Evolutionary conservation across 164 flowering plant species (phyloP).

Genomic region (Stephania cephalantha): DNA sequence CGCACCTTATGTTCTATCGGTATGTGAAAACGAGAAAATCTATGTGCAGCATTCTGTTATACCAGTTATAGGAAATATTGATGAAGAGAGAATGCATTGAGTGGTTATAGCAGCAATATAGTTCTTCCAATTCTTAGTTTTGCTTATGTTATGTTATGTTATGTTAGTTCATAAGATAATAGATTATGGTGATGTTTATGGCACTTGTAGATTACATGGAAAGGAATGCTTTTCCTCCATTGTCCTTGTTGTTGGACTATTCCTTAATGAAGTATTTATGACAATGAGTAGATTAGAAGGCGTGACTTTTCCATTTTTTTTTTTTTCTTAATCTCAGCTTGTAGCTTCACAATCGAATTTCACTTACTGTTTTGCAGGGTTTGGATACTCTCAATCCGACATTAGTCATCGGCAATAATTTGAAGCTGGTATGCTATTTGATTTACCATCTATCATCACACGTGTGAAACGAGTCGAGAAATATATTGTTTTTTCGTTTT

Average conservation of each 20-base stretch:
- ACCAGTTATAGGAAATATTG: no score
- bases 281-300: background rate
- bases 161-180: background rate
- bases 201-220: background rate
- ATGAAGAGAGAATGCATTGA: no score
- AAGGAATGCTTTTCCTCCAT: background rate
- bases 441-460: background rate
- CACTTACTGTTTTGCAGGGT: constrained; percentile 12
- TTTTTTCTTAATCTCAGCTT: background rate
- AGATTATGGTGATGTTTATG: background rate
- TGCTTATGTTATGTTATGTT: background rate
- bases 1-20: constrained; percentile 60
- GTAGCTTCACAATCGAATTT: background rate
- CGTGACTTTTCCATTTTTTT: background rate
- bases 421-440: constrained; percentile 53
- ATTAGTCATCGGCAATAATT: constrained; percentile 43
- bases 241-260: background rate
- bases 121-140: background rate
- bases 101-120: no score
- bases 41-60: background rate
- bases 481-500: background rate
- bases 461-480: background rate
- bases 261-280: background rate
- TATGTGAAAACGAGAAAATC: constrained; percentile 21
- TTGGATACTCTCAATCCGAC: constrained; percentile 18